Conservation (phyloP, 345 rosid genomes). For the Trapa incisa region DNA sequence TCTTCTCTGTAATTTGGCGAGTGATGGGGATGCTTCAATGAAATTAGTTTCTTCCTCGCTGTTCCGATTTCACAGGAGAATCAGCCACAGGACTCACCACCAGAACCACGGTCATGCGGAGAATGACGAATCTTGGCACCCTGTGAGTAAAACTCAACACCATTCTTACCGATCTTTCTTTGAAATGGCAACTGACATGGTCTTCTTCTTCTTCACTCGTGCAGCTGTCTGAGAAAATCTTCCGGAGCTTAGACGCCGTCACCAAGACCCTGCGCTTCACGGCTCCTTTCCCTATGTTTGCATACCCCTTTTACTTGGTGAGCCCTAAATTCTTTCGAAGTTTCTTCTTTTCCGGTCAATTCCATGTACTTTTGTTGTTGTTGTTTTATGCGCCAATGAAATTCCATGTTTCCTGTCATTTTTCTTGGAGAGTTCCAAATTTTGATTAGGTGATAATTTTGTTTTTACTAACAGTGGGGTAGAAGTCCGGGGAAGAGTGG, state of each 20-base stretch:
- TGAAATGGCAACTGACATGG: background rate
- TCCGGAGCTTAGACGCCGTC: conserved; percentile 33
- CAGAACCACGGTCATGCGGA: conserved; percentile 93
- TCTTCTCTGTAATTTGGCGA: background rate
- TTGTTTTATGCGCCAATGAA: too few species aligned
- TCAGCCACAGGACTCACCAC: conserved; percentile 92
- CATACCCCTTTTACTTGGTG: conserved; percentile 88
- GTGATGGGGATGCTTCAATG: background rate
- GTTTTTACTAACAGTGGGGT: conserved; percentile 38
- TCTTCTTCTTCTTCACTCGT: background rate
- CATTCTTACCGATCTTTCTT: too few species aligned
- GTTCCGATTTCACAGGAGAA: conserved; percentile 39
- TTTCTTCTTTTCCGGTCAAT: background rate
- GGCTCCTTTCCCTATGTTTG: conserved; percentile 76
- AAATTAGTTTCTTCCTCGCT: background rate
- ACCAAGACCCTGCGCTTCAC: conserved; percentile 53
- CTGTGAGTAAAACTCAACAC: conserved; percentile 21
- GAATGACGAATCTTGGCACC: conserved; percentile 95
- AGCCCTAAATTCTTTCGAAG: conserved; percentile 1
- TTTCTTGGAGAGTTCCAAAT: too few species aligned
- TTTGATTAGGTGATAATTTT: background rate
- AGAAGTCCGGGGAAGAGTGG: conserved; percentile 89
- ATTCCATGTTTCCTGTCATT: too few species aligned
- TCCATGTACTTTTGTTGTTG: background rate
- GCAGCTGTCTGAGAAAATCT: conserved; percentile 70